Evolutionary conservation across 1,284 basidiomycete genomes (phyloP), one percentile per base, ranked within the genome.

Genomic region (Ustilago sp.): DNA sequence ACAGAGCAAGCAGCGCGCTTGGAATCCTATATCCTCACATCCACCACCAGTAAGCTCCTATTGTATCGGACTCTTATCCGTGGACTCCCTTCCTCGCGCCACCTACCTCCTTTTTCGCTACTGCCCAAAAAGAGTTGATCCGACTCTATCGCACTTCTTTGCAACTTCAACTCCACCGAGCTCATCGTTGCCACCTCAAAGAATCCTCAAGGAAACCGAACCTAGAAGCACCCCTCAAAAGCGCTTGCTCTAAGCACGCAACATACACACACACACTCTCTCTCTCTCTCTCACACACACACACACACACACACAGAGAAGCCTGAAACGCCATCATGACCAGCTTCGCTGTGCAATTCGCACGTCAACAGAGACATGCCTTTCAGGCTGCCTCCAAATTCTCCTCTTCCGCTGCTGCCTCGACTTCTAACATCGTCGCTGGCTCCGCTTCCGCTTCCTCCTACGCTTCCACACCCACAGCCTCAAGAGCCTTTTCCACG

Each of bases 321-420:
- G 61, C 31, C 38, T 4, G 32, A 3, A n/a, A 23, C 2, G 48
- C 41, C 63, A 71, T 34, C 58, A 77, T 77, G 75, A 63, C 75
- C 28, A 74, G 70, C 63, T 74, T 77, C 35, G 75, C 75, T 47
- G 71, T 68, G 68, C 75, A 77, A 38, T 77, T 77, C 38, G 75
- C 75, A 60, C 67, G 75, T 35, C 75, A 77, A 23, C 75, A 77
- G 43, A 68, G 67, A 56, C 61, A 73, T 39, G 74, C 67, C 63
- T 73, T 77, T 60, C 68, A 62, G 70, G 75, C 75, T 36, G 70
- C 70, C 38, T 68, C 66, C 2, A 77, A 60, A 38, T 34, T 73
- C 31, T 66, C 73, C 12, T 59, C 73, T 8, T 59, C 73, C 23
- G 36, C 54, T 28, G 15, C 43, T 36, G 61, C 74, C 34, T 63